phyloP scores from a whole-genome alignment of 257 asterid genomes.

The Jacaranda mimosifolia region DNA sequence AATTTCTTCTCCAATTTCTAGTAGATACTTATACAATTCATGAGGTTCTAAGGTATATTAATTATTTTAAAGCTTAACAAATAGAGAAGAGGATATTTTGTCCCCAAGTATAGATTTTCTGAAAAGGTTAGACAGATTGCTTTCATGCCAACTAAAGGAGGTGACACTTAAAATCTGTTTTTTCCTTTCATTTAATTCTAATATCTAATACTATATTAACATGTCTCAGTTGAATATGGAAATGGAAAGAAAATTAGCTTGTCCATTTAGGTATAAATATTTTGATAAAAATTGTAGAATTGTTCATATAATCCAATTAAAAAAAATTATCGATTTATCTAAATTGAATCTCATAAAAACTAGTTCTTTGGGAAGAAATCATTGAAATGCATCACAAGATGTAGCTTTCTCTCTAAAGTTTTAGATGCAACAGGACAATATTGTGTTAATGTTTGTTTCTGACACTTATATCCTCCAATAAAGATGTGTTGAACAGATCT shows the following conservation, averaged over 20 bases:
- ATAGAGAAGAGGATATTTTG: conserved; percentile 2
- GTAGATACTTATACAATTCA: background rate
- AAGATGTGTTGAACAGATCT: background rate
- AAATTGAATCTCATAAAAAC: background rate
- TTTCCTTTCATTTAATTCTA: conserved; percentile 6
- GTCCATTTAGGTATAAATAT: background rate
- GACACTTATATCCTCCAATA: conserved; percentile 1
- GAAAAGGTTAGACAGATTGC: background rate
- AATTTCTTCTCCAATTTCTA: conserved; percentile 29
- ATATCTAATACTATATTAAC: conserved; percentile 1
- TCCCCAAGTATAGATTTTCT: conserved; percentile 5
- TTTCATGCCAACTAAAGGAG: background rate
- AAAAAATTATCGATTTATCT: background rate
- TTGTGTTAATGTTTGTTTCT: background rate
- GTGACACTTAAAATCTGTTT: background rate
- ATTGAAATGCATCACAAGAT: background rate
- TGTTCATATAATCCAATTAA: conserved; percentile 16
- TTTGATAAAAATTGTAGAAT: background rate
- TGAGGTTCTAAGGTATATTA: background rate
- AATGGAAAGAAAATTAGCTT: conserved; percentile 12
- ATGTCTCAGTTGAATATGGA: conserved; percentile 23
- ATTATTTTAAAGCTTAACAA: background rate
- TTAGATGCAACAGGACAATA: background rate
- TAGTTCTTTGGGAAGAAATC: conserved; percentile 8
- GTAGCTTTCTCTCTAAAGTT: background rate